Percentiles rank a stretch among this genome's conserved stretches.
These are phyloP conservation scores for Cryptococcus sp. DNA, from an alignment of 1,284 basidiomycete species.

Conservation along the genomic window DNA sequence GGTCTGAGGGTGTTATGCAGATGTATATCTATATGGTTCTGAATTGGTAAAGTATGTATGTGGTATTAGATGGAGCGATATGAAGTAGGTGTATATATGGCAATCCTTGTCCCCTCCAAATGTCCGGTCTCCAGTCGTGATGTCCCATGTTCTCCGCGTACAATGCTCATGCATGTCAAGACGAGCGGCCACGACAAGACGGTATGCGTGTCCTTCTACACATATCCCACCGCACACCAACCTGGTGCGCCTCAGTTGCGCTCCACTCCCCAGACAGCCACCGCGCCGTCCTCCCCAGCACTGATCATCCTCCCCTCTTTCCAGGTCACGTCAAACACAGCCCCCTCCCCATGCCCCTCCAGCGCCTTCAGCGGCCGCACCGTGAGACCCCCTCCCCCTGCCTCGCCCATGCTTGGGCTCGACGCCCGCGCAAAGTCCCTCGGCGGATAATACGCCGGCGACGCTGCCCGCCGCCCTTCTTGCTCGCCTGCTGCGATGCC, in stretches of 20 bases:
- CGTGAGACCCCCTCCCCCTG: conserved; percentile 10
- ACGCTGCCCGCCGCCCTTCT: neutral
- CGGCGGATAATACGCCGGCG: conserved; percentile 38
- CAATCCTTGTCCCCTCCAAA: too few relatives aligned
- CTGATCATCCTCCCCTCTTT: conserved; percentile 46
- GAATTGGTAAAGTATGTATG: too few relatives aligned
- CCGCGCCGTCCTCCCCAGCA: conserved; percentile 52
- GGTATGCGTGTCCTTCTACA: too few relatives aligned
- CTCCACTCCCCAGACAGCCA: conserved; percentile 48
- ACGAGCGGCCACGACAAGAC: too few relatives aligned
- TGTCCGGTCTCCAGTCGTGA: too few relatives aligned
- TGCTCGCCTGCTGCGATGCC: neutral
- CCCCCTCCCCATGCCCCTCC: conserved; percentile 36
- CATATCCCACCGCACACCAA: too few relatives aligned
- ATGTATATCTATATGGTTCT: too few relatives aligned
- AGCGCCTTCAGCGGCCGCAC: conserved; percentile 36
- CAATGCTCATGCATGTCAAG: too few relatives aligned
- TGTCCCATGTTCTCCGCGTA: too few relatives aligned
- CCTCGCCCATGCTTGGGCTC: neutral
- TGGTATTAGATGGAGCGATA: too few relatives aligned
- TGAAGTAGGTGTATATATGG: too few relatives aligned
- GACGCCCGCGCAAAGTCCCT: conserved; percentile 1
- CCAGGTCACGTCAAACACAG: conserved; percentile 53
- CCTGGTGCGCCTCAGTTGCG: neutral
- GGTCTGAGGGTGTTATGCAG: too few relatives aligned